Evolutionary conservation across 2,329 filamentous ascomycete species (phyloP), one percentile per base, ranked within the genome.

Genomic region (Claviceps sp.): DNA sequence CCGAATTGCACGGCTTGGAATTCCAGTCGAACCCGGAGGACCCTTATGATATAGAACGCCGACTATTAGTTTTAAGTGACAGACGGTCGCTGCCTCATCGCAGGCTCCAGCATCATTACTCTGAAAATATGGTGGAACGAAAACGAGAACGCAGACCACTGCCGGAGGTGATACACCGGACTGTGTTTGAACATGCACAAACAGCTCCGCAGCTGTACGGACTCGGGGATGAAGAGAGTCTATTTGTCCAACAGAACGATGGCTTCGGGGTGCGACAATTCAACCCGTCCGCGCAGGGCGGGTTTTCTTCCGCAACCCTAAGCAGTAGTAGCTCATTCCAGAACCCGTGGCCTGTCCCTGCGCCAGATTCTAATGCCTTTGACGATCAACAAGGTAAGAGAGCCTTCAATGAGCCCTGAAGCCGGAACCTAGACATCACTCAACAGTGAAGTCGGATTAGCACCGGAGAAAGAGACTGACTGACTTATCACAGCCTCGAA

Each of bases 101-200:
- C 24, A 71, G 75, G 48, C 64, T 80, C 4, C 70, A 70, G 34
- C 80, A 84, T 56, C 66, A 75, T 16, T 80, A 77, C 55, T 84
- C 81, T 1, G 66, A 70, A 11, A 62, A 58, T 5, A 61, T 84
- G 16, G 81, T 85, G 7, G 81, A 84, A 63, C 68, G 68, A 48
- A 85, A 85, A 62, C 76, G 81, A 26, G 72, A 72, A 5, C 63
- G 65, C 11, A 70, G 69, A 47, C 64, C 75, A 11, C 66, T 84
- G 2, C 72, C 78, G 2, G 68, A 77, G 26, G 67, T 81, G 22
- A 79, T 84, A 34, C 76, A 79, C 57, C 65, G 67, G 37, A 82
- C 77, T 1, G 66, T 81, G 11, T 78, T 68, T 48, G 73, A 75
- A 40, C 41, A 51, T 5, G 14, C 22, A 11, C 26, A 26, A 13